Evolutionary conservation across 805 yeast species (phyloP).

Genomic region (Clavispora vitiphila): DNA sequence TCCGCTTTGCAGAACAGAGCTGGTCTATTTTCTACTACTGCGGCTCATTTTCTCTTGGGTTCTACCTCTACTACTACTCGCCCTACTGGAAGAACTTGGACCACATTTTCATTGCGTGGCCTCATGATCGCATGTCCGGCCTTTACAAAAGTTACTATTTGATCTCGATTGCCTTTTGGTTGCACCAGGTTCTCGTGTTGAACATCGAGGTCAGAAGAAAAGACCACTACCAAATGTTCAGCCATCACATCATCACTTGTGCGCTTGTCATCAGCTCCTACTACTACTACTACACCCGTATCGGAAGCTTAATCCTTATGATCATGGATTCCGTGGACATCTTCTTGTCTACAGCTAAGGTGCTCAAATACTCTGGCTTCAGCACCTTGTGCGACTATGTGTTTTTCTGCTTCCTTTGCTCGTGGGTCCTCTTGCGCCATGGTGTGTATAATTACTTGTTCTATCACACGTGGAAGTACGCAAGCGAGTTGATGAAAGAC

Average conservation of each 20-base stretch:
- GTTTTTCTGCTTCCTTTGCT: constrained; percentile 60
- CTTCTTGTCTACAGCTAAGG: constrained; percentile 65
- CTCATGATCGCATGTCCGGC: constrained; percentile 54
- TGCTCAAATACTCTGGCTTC: constrained; percentile 68
- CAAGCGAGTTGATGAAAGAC: constrained; percentile 37
- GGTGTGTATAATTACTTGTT: constrained; percentile 64
- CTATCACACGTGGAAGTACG: constrained; percentile 50
- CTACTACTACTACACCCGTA: constrained; percentile 61
- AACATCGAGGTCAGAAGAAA: constrained; percentile 76
- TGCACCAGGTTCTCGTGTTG: constrained; percentile 72
- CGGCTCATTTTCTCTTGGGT: constrained; percentile 51
- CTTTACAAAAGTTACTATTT: constrained; percentile 66
- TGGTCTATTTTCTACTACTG: constrained; percentile 67
- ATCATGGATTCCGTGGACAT: constrained; percentile 85
- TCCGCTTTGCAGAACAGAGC: constrained; percentile 81
- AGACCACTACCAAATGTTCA: constrained; percentile 81
- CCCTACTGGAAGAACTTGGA: constrained; percentile 57
- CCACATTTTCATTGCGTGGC: constrained; percentile 65
- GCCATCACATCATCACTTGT: constrained; percentile 82
- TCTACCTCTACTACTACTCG: constrained; percentile 50
- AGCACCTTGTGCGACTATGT: constrained; percentile 56
- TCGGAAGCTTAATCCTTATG: constrained; percentile 73
- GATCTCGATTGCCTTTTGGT: constrained; percentile 69
- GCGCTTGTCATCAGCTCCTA: constrained; percentile 67
- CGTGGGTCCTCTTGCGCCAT: constrained; percentile 74